Evolutionary conservation across 768 basidiomycete species (phyloP), one percentile per base, ranked within the genome.

Genomic region (Mycena vitilis): DNA sequence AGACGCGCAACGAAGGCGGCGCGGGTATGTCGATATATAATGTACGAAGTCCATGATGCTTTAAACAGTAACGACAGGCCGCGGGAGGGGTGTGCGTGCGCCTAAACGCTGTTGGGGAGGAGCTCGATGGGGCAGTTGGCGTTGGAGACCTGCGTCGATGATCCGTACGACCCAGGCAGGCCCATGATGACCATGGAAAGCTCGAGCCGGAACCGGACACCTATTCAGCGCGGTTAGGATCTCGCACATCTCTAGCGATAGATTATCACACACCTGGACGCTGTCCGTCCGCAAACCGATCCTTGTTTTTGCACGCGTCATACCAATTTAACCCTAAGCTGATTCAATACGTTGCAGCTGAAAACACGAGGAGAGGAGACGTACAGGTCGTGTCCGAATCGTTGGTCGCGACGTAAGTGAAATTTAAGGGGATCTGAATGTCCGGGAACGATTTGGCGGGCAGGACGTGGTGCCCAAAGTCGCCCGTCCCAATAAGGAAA

Each of bases 331-430:
- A 75, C 92, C 91, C 91, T 94, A 62, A 7, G 16, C 0, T 42
- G 65, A 56, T 47, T 54, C 55, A 60, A 71, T 34, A 63, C n/a
- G 20, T n/a, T 49, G 52, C n/a, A 55, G 55, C n/a, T 51, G 37
- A n/a, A 25, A 34, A 70, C 13, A 22, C 65, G 58, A 5, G 30
- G 30, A 30, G n/a, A 68, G 15, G 38, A 66, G 5, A 76, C 86
- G 73, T 72, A 95, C 95, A 98, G 23, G 96, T 97, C 42, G 85
- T 82, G 79, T 98, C 96, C 6, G 91, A 87, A 52, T 87, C 84
- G 75, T 98, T 98, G 13, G 87, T 82, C 0, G 91, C 94, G 15
- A 88, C 71, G 77, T 97, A 98, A 0, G 90, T 88, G 79, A 97
- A 96, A 73, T 92, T 92, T 58, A 98, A 81, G 0, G 95, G 95